Conservation (phyloP, 1,284 basidiomycete genomes). For the Xerocomus cyaneibrunnescens region DNA sequence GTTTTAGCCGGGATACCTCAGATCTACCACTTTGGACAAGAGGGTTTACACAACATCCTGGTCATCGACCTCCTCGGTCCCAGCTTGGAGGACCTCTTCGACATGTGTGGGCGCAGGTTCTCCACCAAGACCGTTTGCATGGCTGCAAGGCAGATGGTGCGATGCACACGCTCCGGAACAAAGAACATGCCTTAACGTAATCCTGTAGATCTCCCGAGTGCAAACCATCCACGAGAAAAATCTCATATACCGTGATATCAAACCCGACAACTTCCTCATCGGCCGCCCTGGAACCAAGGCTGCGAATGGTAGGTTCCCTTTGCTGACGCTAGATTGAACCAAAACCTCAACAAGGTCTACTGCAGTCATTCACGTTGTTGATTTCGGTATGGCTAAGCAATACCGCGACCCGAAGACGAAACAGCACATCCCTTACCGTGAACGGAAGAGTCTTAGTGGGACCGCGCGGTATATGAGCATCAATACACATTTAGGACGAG, state of each 20-base stretch:
- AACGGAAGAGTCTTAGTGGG: slow-evolving; percentile 97
- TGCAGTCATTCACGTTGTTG: slow-evolving; percentile 81
- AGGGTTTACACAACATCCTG: slow-evolving; percentile 95
- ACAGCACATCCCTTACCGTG: slow-evolving; percentile 96
- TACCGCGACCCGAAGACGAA: slow-evolving; percentile 99
- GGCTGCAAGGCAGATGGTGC: slow-evolving; percentile 98
- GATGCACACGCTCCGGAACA: slow-evolving; percentile 2
- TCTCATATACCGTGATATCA: slow-evolving; percentile 98
- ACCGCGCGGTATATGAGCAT: slow-evolving; percentile 99
- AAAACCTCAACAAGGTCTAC: not conserved
- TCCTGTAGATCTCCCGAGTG: slow-evolving; percentile 83
- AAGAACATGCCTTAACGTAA: not conserved
- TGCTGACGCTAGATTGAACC: not conserved
- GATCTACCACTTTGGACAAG: slow-evolving; percentile 98
- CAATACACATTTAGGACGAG: slow-evolving; percentile 95
- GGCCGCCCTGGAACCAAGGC: slow-evolving; percentile 89
- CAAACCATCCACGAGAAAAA: slow-evolving; percentile 98
- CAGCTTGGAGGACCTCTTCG: slow-evolving; percentile 95
- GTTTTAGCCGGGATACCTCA: slow-evolving; percentile 87
- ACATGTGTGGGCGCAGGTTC: slow-evolving; percentile 97
- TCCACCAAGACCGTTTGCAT: slow-evolving; percentile 97
- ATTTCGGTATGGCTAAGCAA: slow-evolving; percentile 99
- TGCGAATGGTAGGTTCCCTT: slow-evolving; percentile 55
- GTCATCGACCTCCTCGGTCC: slow-evolving; percentile 99
- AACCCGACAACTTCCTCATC: slow-evolving; percentile 98